Evolutionary conservation across 371 early-diverging fungal genomes (phyloP).

Genomic region (Conidiobolus coronatus): DNA sequence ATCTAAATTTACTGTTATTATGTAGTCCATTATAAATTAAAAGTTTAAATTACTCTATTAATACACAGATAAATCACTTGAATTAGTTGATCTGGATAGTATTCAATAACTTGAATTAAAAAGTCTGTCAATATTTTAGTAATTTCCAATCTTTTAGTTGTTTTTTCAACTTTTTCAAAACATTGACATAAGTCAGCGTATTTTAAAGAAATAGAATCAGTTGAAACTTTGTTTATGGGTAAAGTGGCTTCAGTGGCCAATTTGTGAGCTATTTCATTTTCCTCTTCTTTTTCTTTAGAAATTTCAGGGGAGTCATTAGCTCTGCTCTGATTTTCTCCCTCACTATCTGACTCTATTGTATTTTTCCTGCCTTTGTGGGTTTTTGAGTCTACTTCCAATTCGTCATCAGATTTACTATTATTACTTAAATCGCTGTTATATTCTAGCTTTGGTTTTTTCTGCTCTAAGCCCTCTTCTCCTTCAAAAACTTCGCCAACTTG

Average conservation of each 20-base stretch:
- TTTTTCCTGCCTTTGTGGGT: no score
- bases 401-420: no score
- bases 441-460: background rate
- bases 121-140: slow-evolving; percentile 53
- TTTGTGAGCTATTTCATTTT: background rate
- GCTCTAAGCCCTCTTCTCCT: no score
- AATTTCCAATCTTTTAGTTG: slow-evolving; percentile 40
- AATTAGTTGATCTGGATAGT: slow-evolving; percentile 42
- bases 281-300: no score
- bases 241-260: background rate
- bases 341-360: no score
- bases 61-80: slow-evolving; percentile 75
- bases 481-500: no score
- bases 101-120: slow-evolving; percentile 42
- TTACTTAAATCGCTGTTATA: no score
- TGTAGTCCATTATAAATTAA: background rate
- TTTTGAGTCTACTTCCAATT: no score
- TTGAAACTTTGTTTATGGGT: background rate
- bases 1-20: slow-evolving; percentile 22
- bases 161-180: slow-evolving; percentile 4
- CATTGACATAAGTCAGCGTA: background rate
- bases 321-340: no score
- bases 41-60: slow-evolving; percentile 33
- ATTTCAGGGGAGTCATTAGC: no score
- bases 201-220: background rate